A percentile compares a stretch with the other conserved stretches of the same genome.
phyloP scores from a whole-genome alignment of 2,329 filamentous ascomycete species.

The Penicillium hesseltinei region DNA sequence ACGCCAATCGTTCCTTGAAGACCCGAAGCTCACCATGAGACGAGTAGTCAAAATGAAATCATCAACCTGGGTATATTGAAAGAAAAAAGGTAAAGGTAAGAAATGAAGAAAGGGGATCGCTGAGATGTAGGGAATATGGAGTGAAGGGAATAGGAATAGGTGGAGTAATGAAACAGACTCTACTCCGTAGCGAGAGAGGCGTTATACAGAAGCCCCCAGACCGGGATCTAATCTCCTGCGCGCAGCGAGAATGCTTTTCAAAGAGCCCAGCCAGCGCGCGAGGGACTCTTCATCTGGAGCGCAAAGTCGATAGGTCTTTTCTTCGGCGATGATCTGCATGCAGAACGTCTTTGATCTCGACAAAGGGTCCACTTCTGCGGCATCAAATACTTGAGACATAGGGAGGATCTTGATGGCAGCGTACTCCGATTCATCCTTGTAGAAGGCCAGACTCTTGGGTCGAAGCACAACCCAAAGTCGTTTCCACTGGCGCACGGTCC shows the following conservation, averaged over 20 bases:
- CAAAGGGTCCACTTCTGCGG: conserved; percentile 86
- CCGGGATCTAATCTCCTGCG: conserved; percentile 34
- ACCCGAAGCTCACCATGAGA: conserved; percentile 6
- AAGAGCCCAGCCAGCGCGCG: conserved; percentile 79
- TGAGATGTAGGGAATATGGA: not conserved
- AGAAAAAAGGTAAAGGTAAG: conserved; percentile 8
- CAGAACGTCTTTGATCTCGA: conserved; percentile 82
- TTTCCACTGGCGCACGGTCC: conserved; percentile 88
- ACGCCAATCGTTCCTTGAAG: conserved; percentile 14
- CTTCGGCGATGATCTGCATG: conserved; percentile 89
- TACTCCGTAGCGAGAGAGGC: not conserved
- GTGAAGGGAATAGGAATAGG: not conserved
- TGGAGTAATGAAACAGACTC: not conserved
- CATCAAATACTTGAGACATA: conserved; percentile 76
- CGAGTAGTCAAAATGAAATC: conserved; percentile 6
- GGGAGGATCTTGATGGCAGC: conserved; percentile 78
- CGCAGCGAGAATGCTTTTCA: conserved; percentile 66
- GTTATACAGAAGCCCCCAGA: conserved; percentile 13
- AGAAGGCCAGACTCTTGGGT: conserved; percentile 78
- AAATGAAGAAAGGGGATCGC: not conserved
- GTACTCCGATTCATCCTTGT: conserved; percentile 92
- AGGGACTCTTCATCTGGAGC: conserved; percentile 77
- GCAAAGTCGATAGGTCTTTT: conserved; percentile 77
- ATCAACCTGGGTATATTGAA: conserved; percentile 24
- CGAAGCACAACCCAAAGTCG: conserved; percentile 89